Percentiles rank a stretch among this genome's conserved stretches.
phyloP scores from a whole-genome alignment of 1,284 basidiomycete species.

The Gymnopus androsaceus region DNA sequence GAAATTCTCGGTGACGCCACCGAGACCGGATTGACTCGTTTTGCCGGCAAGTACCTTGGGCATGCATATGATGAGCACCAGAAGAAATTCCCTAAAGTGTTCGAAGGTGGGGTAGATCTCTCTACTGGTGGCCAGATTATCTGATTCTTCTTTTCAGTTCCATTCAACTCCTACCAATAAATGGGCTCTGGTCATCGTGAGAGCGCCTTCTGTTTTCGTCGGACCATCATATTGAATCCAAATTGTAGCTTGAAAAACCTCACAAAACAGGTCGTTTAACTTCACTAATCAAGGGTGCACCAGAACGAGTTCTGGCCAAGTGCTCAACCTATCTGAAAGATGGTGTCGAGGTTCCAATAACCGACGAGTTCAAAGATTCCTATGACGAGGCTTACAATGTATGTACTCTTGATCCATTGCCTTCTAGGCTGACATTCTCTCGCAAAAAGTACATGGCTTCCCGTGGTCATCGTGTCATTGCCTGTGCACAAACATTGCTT shows the following conservation, averaged over 20 bases:
- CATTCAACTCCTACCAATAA: constrained; percentile 75
- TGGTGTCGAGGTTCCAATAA: constrained; percentile 49
- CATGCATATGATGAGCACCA: constrained; percentile 55
- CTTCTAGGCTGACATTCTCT: not conserved
- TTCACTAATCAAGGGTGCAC: constrained; percentile 67
- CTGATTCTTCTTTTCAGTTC: constrained; percentile 36
- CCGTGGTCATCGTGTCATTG: constrained; percentile 69
- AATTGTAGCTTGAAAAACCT: constrained; percentile 50
- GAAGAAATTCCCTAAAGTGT: constrained; percentile 56
- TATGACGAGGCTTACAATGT: constrained; percentile 68
- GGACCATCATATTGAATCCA: not conserved
- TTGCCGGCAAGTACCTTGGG: constrained; percentile 55
- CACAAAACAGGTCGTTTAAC: constrained; percentile 50
- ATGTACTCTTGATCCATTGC: constrained; percentile 20
- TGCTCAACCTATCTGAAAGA: constrained; percentile 61
- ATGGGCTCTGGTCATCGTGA: constrained; percentile 68
- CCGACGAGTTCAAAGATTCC: constrained; percentile 51
- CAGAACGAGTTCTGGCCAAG: constrained; percentile 65
- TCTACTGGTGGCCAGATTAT: not conserved
- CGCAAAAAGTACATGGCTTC: constrained; percentile 66
- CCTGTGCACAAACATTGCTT: constrained; percentile 62
- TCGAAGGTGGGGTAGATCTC: constrained; percentile 43
- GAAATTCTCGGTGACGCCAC: constrained; percentile 69
- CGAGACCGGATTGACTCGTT: constrained; percentile 67
- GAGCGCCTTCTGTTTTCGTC: constrained; percentile 23